A percentile compares a stretch with the other conserved stretches of the same genome.
Evolutionary conservation across 768 basidiomycete genomes (phyloP).

Genomic region (Rhizopogon vinicolor): DNA sequence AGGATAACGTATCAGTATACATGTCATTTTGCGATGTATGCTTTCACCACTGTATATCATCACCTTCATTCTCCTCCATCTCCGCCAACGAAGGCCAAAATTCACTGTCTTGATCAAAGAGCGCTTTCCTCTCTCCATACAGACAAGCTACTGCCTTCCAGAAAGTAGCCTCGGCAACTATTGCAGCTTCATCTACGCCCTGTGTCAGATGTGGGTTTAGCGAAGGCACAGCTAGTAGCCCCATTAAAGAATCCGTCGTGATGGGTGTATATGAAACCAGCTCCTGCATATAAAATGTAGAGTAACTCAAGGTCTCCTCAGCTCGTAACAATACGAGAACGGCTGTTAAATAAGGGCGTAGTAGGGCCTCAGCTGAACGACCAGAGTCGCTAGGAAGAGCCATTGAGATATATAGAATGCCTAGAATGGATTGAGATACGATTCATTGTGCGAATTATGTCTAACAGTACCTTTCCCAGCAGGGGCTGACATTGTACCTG

Average conservation of each 20-base stretch:
- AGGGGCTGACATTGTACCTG: slow-evolving; percentile 71
- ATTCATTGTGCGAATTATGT: slow-evolving; percentile 19
- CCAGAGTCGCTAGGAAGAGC: slow-evolving; percentile 30
- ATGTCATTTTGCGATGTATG: neutral
- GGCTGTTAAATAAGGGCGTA: slow-evolving; percentile 55
- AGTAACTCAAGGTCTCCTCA: slow-evolving; percentile 47
- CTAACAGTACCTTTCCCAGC: slow-evolving; percentile 54
- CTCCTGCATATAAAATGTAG: slow-evolving; percentile 42
- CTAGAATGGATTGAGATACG: slow-evolving; percentile 28
- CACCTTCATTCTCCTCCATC: neutral
- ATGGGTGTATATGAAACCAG: neutral
- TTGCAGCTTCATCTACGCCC: slow-evolving; percentile 50
- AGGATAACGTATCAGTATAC: no score
- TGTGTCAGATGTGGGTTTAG: slow-evolving; percentile 40
- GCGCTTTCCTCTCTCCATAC: slow-evolving; percentile 2
- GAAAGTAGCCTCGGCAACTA: slow-evolving; percentile 54
- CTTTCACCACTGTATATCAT: neutral
- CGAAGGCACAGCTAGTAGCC: slow-evolving; percentile 19
- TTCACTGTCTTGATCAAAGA: no score
- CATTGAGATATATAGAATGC: slow-evolving; percentile 55
- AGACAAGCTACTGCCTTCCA: slow-evolving; percentile 37
- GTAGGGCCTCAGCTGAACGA: slow-evolving; percentile 34
- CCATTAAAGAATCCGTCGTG: slow-evolving; percentile 7
- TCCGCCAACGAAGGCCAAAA: neutral
- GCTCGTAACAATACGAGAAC: slow-evolving; percentile 27